Evolutionary conservation across 345 rosid genomes (phyloP), one percentile per base, ranked within the genome.

Genomic region (Populus alba): DNA sequence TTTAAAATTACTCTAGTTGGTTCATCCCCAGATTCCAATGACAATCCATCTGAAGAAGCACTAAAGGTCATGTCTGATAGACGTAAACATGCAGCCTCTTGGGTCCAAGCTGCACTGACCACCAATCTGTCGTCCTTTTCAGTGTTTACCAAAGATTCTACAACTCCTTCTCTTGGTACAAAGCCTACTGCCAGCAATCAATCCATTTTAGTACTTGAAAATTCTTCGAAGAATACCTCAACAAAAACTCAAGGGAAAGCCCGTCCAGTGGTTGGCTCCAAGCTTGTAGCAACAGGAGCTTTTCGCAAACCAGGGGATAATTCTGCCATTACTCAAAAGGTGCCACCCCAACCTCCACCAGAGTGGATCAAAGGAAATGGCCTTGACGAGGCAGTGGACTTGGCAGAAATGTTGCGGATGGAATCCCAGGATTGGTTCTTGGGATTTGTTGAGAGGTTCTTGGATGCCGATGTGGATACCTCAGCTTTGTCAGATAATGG

Each of bases 391-490:
- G 87, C 92, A 15, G 91, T 87, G 39, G 97, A 94, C 86, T 83
- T 96, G 71, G 92, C 94, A 0, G 93, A 89, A 77, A 87, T 86
- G 93, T 78, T 96, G 75, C 90, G 72, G 80, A 83, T 81, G 89
- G 94, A 94, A 53, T 92, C 95, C 11, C 97, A 87, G 82, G 97
- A 91, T 72, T 96, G 99, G 99, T 96, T 96, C 86, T 70, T 96
- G 81, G 90, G 93, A 65, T 96, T 89, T 38, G 95, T 96, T 62
- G 98, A 96, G 85, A 90, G 85, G 66, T 94, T 96, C 90, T 87
- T 96, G 80, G 99, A 94, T 69, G 90, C 90, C 2, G 97, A 92
- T 5, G 89, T 88, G 12, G 90, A 89, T 66, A 59, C 85, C 0
- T 90, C 92, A 3, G 80, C 86, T 55, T 84, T 94, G 75, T 88